Evolutionary conservation across 371 early-diverging fungal species (phyloP).

Genomic region (Mortierella sp.): DNA sequence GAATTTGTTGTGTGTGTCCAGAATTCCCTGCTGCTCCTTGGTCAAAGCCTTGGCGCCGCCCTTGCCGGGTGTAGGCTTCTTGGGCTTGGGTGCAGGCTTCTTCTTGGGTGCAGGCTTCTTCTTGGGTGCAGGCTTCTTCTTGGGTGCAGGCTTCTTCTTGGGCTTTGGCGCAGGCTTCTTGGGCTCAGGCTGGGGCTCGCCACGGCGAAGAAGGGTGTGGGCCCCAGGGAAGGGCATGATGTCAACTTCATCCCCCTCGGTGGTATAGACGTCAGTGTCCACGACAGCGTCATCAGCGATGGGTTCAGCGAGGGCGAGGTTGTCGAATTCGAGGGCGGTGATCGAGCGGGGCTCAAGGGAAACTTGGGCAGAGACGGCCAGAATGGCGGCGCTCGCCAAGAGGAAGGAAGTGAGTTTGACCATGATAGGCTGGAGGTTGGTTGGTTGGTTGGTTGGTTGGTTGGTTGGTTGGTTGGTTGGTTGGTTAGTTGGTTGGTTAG

Average conservation of each 20-base stretch:
- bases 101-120: too few species aligned
- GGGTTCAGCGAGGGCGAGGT: background rate
- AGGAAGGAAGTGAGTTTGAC: slow-evolving; percentile 43
- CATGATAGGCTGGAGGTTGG: slow-evolving; percentile 5
- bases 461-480: too few species aligned
- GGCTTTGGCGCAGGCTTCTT: too few species aligned
- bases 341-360: slow-evolving; percentile 9
- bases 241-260: background rate
- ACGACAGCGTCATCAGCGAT: background rate
- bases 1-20: slow-evolving; percentile 58
- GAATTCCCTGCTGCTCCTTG: slow-evolving; percentile 18
- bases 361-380: slow-evolving; percentile 23
- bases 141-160: too few species aligned
- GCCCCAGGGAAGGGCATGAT: slow-evolving; percentile 2
- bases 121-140: too few species aligned
- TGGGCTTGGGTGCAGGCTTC: too few species aligned
- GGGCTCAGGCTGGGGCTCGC: too few species aligned
- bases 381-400: slow-evolving; percentile 32
- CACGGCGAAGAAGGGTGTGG: background rate
- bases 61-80: background rate
- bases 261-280: background rate
- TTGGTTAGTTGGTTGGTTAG: too few species aligned
- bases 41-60: background rate
- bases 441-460: too few species aligned
- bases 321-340: background rate